Percentiles rank a stretch among this genome's conserved stretches.
Evolutionary conservation across 1,284 basidiomycete genomes (phyloP).

Genomic region (Sphagnurus paluster): DNA sequence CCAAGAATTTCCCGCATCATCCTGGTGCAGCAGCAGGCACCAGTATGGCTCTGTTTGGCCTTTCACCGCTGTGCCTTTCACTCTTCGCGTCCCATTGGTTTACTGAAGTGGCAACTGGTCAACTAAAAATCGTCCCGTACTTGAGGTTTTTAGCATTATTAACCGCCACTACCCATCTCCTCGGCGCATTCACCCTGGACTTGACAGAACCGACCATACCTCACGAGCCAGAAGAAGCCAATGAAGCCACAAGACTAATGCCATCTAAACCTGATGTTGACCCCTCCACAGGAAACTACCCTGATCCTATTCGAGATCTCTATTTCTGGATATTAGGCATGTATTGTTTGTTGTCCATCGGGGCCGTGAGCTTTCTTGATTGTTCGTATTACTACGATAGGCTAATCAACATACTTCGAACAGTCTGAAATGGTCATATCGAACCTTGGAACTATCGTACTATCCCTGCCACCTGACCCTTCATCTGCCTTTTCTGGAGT

Average conservation of each 20-base stretch:
- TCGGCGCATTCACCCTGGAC: slow-evolving; percentile 50
- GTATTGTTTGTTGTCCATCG: slow-evolving; percentile 53
- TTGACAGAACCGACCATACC: slow-evolving; percentile 16
- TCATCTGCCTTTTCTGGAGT: slow-evolving; percentile 20
- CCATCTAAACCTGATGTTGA: slow-evolving; percentile 22
- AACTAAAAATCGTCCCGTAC: slow-evolving; percentile 56
- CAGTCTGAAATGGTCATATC: slow-evolving; percentile 82
- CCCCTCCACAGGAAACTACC: slow-evolving; percentile 2
- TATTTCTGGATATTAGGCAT: slow-evolving; percentile 59
- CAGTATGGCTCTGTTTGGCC: slow-evolving; percentile 70
- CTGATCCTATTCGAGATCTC: slow-evolving; percentile 41
- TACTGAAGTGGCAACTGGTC: slow-evolving; percentile 42
- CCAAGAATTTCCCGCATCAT: slow-evolving; percentile 63
- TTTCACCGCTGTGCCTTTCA: slow-evolving; percentile 76
- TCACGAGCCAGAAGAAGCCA: slow-evolving; percentile 13
- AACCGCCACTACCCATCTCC: slow-evolving; percentile 51
- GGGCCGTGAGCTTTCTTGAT: slow-evolving; percentile 52
- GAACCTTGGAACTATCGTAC: slow-evolving; percentile 74
- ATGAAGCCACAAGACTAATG: slow-evolving; percentile 48
- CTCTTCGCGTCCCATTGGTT: slow-evolving; percentile 61
- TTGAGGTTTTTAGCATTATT: slow-evolving; percentile 57
- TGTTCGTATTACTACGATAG: not conserved
- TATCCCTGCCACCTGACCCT: slow-evolving; percentile 43
- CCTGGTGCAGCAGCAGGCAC: slow-evolving; percentile 66
- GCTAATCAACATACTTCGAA: not conserved